A percentile compares a stretch with the other conserved stretches of the same genome.
phyloP scores from a whole-genome alignment of 805 yeast species.

The Kuraishia ogatae region DNA sequence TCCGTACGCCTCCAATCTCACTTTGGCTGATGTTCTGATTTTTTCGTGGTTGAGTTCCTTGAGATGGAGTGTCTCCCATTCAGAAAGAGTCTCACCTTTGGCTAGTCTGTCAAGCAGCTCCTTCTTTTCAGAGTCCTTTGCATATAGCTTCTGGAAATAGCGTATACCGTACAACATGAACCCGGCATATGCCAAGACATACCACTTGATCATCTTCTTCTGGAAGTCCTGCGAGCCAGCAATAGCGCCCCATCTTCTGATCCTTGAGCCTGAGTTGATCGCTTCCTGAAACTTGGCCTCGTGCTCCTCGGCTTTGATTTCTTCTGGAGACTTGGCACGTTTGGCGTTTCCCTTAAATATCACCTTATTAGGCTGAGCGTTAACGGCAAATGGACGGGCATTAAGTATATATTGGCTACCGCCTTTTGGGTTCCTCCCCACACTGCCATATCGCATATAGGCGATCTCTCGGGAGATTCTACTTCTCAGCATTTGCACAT shows the following conservation, averaged over 20 bases:
- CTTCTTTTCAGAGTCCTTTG: constrained; percentile 52
- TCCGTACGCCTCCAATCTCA: constrained; percentile 51
- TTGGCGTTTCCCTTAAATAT: constrained; percentile 10
- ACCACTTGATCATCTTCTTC: constrained; percentile 53
- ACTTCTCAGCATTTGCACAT: neutral
- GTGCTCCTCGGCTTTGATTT: constrained; percentile 17
- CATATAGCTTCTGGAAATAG: constrained; percentile 58
- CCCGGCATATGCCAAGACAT: constrained; percentile 49
- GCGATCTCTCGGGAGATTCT: neutral
- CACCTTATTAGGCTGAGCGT: neutral
- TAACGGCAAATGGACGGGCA: neutral
- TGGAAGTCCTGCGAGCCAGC: constrained; percentile 48
- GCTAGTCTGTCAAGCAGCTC: constrained; percentile 20
- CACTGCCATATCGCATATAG: neutral
- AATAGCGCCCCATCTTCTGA: constrained; percentile 43
- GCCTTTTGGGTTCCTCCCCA: neutral
- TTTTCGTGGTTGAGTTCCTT: constrained; percentile 50
- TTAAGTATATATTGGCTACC: no score
- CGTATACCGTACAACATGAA: constrained; percentile 51
- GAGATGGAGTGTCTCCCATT: constrained; percentile 55
- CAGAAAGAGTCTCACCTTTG: constrained; percentile 34
- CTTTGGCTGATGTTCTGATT: constrained; percentile 55
- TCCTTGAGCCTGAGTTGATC: constrained; percentile 21
- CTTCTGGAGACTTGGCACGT: constrained; percentile 19
- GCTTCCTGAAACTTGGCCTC: constrained; percentile 19